Conservation (phyloP, 179 eudicot genomes). For the Spergularia azorica region DNA sequence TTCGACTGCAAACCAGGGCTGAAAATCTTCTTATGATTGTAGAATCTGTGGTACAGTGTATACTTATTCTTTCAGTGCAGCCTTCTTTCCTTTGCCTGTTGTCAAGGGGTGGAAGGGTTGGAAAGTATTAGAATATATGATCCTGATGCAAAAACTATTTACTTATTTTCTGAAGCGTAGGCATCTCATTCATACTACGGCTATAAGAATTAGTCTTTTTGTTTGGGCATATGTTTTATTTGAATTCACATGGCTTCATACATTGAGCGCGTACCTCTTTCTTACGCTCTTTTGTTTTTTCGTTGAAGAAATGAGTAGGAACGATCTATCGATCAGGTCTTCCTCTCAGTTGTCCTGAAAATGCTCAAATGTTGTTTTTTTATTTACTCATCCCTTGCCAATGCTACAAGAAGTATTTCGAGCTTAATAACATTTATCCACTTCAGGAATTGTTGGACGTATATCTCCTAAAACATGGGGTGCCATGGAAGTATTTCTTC, state of each 20-base stretch:
- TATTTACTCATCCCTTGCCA: neutral
- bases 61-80: neutral
- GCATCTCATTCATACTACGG: neutral
- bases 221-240: neutral
- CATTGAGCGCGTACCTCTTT: neutral
- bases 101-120: neutral
- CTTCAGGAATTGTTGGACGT: constrained; percentile 94
- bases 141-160: neutral
- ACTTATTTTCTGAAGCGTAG: constrained; percentile 3
- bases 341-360: neutral
- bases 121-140: neutral
- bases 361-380: neutral
- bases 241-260: neutral
- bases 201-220: neutral
- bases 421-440: constrained; percentile 8
- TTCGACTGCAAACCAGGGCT: too few species aligned
- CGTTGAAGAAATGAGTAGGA: too few species aligned
- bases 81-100: neutral
- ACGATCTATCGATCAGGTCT: too few species aligned
- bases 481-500: constrained; percentile 90
- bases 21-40: too few species aligned
- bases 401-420: constrained; percentile 9
- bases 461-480: constrained; percentile 92
- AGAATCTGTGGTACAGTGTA: too few species aligned
- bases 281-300: neutral